Base-by-base conservation (phyloP, 495 filamentous ascomycete species). In the Articulospora tetracladia region DNA sequence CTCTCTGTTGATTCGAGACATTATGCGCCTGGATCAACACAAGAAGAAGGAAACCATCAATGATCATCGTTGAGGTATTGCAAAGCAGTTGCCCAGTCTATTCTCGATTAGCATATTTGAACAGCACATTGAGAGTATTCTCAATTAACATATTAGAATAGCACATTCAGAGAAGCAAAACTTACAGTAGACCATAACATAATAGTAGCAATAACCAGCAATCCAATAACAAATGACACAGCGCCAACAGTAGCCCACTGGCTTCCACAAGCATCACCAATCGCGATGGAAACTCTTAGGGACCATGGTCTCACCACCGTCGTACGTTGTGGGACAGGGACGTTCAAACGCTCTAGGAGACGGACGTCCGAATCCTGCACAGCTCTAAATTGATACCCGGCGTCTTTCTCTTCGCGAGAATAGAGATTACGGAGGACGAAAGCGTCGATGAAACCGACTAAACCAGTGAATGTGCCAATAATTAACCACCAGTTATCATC, bases 401-500 rank as follows among this genome's bases (percentile, higher is more conserved):
- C 51, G 32, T 54, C 66, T 13, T 56, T n/a, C 23, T 63, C 61
- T 1, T 73, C 62, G 20, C 68, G 68, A 24, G 58, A 57, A 60
- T 77, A 70, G 24, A 77, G 54, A 52, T 75, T 75, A 10, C 73
- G 68, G 8, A 75, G 64, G 10, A 74, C 70, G 49, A 77, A 75
- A 20, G 70, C 70, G 57, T 75, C 72, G 22, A 73, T 64, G 53
- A 75, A 66, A 12, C 74, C 72, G 34, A 75, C 63, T 10, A 77
- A 66, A 3, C 74, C 74, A 0, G 74, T 72, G 59, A 73, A 77
- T 3, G 73, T 77, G 19, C 74, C 74, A 60, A 74, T 74, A 41
- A 75, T 65, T 0, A 77, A 63, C 71, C 70, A 74, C 74, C 74
- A 77, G 63, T 67, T 73, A 49, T 67, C 63, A 55, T 67, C 65